Conservation (phyloP, 2,329 filamentous ascomycete genomes). For the Aspergillus alliaceus region DNA sequence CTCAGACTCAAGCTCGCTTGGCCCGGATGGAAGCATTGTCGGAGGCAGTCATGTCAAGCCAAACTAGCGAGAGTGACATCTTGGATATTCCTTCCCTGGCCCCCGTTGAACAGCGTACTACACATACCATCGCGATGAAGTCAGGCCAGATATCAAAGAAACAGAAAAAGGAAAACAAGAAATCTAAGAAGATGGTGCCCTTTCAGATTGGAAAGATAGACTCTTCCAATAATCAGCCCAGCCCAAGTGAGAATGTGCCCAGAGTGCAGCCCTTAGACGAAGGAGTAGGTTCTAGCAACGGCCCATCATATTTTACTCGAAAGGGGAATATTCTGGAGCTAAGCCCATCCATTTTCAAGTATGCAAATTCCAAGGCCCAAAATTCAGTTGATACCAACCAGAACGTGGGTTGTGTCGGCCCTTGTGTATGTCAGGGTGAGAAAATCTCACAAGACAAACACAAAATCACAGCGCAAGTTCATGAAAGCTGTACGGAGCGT, state of each 20-base stretch:
- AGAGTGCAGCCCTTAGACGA: background rate
- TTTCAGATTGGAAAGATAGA: background rate
- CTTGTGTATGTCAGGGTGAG: background rate
- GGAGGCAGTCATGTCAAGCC: background rate
- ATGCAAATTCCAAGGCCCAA: background rate
- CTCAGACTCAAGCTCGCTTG: constrained; percentile 11
- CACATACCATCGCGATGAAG: background rate
- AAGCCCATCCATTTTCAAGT: background rate
- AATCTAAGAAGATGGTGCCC: background rate
- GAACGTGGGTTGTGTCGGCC: background rate
- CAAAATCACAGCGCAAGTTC: background rate
- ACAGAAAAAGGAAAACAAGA: constrained; percentile 13
- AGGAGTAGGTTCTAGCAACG: background rate
- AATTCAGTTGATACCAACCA: background rate
- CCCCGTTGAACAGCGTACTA: background rate
- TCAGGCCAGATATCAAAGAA: constrained; percentile 5
- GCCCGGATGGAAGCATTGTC: background rate
- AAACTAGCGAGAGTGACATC: background rate
- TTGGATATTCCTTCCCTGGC: background rate
- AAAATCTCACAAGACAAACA: background rate
- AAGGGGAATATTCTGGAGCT: background rate
- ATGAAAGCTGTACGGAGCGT: background rate
- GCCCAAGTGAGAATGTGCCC: background rate
- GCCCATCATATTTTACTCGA: background rate
- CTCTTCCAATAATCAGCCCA: background rate